A percentile compares a stretch with the other conserved stretches of the same genome.
These are phyloP conservation scores for Mycosarcoma mackinlayi DNA, from an alignment of 1,284 basidiomycete species.

Conservation along the genomic window DNA sequence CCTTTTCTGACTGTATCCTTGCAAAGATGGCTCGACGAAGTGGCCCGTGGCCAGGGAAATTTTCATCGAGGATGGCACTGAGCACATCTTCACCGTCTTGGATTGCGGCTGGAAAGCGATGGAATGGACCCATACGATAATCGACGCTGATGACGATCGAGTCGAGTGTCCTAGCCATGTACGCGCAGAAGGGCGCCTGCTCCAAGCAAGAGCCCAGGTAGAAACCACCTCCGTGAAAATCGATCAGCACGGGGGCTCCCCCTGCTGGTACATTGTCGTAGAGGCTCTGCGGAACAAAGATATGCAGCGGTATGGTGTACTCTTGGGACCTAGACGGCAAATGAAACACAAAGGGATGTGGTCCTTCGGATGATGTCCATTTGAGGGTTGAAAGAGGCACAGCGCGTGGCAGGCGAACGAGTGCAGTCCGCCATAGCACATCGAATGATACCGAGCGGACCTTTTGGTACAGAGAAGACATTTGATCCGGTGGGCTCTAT, in stretches of 20 bases:
- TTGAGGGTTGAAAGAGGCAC: constrained; percentile 41
- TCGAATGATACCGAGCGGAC: constrained; percentile 40
- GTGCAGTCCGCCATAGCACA: constrained; percentile 45
- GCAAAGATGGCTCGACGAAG: constrained; percentile 30
- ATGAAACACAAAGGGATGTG: constrained; percentile 47
- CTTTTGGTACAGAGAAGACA: constrained; percentile 40
- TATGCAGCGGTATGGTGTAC: constrained; percentile 51
- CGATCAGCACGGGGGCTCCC: constrained; percentile 46
- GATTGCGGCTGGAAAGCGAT: constrained; percentile 58
- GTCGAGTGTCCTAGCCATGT: constrained; percentile 37
- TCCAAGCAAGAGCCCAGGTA: constrained; percentile 54
- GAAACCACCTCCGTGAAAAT: constrained; percentile 62
- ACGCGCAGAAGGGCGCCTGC: constrained; percentile 54
- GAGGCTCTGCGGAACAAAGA: constrained; percentile 42
- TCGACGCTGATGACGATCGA: constrained; percentile 53
- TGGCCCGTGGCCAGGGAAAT: constrained; percentile 31
- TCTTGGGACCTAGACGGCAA: constrained; percentile 37
- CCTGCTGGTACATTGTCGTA: constrained; percentile 14
- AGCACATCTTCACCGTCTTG: constrained; percentile 56
- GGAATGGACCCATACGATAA: constrained; percentile 63
- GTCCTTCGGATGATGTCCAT: constrained; percentile 51
- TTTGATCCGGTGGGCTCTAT: constrained; percentile 11
- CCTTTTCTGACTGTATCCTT: constrained; percentile 25
- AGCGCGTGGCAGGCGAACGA: constrained; percentile 43
- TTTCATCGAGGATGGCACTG: constrained; percentile 39